phyloP scores from a whole-genome alignment of 768 basidiomycete genomes.

The Rubroboletus pulcherrimus region DNA sequence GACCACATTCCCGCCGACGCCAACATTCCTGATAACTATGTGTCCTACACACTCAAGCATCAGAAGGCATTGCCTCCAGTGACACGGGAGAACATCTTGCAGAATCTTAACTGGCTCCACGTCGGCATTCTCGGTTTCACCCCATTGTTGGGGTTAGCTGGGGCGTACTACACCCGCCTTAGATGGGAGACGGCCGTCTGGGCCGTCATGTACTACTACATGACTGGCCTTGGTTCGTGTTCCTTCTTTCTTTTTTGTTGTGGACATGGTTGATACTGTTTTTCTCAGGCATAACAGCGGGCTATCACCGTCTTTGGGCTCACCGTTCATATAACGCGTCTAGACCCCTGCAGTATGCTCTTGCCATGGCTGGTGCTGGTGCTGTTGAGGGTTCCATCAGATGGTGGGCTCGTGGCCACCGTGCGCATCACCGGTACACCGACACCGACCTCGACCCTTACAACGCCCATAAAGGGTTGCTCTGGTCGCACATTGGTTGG shows the following conservation, averaged over 20 bases:
- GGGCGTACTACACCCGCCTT: conserved; percentile 61
- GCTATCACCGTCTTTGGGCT: conserved; percentile 97
- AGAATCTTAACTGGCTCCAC: conserved; percentile 76
- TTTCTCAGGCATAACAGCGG: conserved; percentile 72
- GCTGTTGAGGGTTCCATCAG: conserved; percentile 96
- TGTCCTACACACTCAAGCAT: conserved; percentile 67
- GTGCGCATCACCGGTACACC: conserved; percentile 95
- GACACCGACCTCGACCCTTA: conserved; percentile 97
- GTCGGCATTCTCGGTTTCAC: conserved; percentile 68
- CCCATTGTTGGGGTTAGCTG: conserved; percentile 71
- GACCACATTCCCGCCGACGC: conserved; percentile 43
- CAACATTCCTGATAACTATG: conserved; percentile 80
- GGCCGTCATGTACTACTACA: conserved; percentile 64
- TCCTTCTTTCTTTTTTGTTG: conserved; percentile 33
- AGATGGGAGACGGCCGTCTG: conserved; percentile 74
- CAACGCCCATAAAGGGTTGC: conserved; percentile 85
- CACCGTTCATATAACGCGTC: conserved; percentile 95
- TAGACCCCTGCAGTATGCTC: conserved; percentile 75
- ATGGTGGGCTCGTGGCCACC: conserved; percentile 98
- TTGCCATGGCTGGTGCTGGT: conserved; percentile 84
- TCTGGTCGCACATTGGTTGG: conserved; percentile 88
- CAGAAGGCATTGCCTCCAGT: conserved; percentile 68
- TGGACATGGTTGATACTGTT: conserved; percentile 30
- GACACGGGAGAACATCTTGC: conserved; percentile 51
- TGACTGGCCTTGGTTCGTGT: conserved; percentile 76